Conservation (phyloP, 208 protist genomes). For the Naegleria lovaniensis region DNA sequence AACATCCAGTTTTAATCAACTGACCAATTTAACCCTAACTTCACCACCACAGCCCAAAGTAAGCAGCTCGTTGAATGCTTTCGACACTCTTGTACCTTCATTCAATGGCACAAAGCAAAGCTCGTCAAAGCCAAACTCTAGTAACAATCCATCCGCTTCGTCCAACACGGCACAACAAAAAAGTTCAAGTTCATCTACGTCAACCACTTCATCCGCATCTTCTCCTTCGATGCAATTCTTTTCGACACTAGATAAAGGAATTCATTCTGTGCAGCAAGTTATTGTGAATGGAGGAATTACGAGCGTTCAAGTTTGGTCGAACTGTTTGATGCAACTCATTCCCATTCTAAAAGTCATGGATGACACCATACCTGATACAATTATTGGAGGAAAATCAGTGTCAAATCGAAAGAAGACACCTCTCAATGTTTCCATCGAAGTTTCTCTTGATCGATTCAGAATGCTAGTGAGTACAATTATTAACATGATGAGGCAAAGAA, state of each 20-base stretch:
- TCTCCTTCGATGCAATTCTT: background rate
- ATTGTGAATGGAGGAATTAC: background rate
- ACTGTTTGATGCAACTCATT: background rate
- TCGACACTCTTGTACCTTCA: background rate
- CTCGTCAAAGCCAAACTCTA: too few relatives aligned
- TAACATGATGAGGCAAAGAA: background rate
- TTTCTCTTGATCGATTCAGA: background rate
- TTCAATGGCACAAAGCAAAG: background rate
- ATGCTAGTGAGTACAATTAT: background rate
- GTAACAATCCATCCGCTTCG: background rate
- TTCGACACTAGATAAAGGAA: background rate
- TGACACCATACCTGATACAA: background rate
- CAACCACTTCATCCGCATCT: background rate
- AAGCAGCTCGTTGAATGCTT: background rate
- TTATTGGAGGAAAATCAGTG: conserved; percentile 2
- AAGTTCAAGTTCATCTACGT: background rate
- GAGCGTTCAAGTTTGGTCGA: background rate
- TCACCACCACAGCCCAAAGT: too few relatives aligned
- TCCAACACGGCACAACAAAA: background rate
- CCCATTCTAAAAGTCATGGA: background rate
- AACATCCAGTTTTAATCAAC: too few relatives aligned
- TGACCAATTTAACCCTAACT: too few relatives aligned
- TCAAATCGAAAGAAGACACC: background rate
- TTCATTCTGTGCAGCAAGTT: background rate
- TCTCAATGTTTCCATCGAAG: background rate